phyloP scores from a whole-genome alignment of 169 alveolate genomes.

The Eimeria nieschulzi region DNA sequence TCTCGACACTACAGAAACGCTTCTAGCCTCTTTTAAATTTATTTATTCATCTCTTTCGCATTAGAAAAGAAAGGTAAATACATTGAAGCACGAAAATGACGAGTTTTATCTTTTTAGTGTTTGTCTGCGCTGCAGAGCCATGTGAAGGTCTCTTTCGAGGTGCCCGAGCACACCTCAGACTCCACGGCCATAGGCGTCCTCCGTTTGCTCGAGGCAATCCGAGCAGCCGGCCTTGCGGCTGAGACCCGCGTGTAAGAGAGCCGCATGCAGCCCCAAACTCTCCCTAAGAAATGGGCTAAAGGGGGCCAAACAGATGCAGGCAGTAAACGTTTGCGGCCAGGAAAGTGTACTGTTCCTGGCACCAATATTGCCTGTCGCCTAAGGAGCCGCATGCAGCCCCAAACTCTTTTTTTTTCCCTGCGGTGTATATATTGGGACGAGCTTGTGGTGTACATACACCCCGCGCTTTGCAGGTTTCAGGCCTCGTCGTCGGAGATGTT shows the following conservation, averaged over 20 bases:
- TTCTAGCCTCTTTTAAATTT: too few relatives aligned
- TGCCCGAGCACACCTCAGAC: slow-evolving; percentile 87
- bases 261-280: neutral
- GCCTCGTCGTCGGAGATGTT: slow-evolving; percentile 88
- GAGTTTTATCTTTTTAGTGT: neutral
- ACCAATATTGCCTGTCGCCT: neutral
- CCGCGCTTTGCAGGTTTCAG: slow-evolving; percentile 73
- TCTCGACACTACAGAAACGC: too few relatives aligned
- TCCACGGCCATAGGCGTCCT: slow-evolving; percentile 82
- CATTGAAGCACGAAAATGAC: neutral
- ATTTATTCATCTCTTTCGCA: too few relatives aligned
- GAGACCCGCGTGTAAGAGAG: slow-evolving; percentile 66
- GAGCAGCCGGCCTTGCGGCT: slow-evolving; percentile 64
- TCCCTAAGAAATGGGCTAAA: too few relatives aligned
- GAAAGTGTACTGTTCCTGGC: neutral
- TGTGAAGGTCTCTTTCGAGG: slow-evolving; percentile 88
- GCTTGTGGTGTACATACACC: neutral
- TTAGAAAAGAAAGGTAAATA: too few relatives aligned
- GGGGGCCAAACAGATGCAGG: too few relatives aligned
- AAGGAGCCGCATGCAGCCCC: neutral
- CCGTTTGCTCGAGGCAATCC: slow-evolving; percentile 83
- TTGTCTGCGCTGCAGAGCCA: slow-evolving; percentile 73
- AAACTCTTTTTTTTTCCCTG: neutral
- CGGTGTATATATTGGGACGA: neutral
- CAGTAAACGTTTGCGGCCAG: neutral